Evolutionary conservation across 2,329 filamentous ascomycete genomes (phyloP).

Genomic region (Aspergillus sp.): DNA sequence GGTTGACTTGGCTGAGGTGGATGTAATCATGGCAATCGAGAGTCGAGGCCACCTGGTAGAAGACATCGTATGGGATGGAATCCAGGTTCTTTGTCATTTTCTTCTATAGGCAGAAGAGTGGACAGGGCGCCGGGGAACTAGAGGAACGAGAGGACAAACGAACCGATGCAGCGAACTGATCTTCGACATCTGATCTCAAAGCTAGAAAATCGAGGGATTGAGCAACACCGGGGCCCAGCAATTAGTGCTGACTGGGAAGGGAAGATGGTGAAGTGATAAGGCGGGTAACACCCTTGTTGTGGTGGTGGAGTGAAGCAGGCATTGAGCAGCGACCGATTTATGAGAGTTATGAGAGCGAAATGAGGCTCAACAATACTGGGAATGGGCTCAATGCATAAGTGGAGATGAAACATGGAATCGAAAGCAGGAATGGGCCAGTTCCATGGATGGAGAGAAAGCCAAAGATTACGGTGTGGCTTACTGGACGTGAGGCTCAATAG

Average conservation of each 20-base stretch:
- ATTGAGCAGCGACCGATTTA: too few species aligned
- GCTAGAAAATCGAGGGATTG: neutral
- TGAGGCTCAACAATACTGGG: too few species aligned
- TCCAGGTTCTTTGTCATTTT: slow-evolving; percentile 36
- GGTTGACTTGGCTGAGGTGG: slow-evolving; percentile 55
- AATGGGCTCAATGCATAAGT: too few species aligned
- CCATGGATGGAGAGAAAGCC: too few species aligned
- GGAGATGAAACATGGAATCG: too few species aligned
- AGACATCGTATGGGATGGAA: slow-evolving; percentile 63
- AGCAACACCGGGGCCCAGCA: neutral
- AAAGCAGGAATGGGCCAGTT: too few species aligned
- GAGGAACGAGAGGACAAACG: neutral
- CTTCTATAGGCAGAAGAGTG: slow-evolving; percentile 20
- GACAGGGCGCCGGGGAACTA: slow-evolving; percentile 1
- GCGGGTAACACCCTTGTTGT: neutral
- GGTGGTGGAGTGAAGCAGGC: neutral
- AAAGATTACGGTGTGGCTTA: too few species aligned
- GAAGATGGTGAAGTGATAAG: neutral
- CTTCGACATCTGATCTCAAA: slow-evolving; percentile 7
- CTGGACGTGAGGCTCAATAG: too few species aligned
- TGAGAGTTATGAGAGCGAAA: too few species aligned
- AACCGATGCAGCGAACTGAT: neutral
- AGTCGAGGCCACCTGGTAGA: slow-evolving; percentile 56
- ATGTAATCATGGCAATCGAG: slow-evolving; percentile 61
- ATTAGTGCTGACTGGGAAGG: neutral